A percentile compares a stretch with the other conserved stretches of the same genome.
phyloP scores from a whole-genome alignment of 257 asterid genomes.

The Capsicum rhomboideum region DNA sequence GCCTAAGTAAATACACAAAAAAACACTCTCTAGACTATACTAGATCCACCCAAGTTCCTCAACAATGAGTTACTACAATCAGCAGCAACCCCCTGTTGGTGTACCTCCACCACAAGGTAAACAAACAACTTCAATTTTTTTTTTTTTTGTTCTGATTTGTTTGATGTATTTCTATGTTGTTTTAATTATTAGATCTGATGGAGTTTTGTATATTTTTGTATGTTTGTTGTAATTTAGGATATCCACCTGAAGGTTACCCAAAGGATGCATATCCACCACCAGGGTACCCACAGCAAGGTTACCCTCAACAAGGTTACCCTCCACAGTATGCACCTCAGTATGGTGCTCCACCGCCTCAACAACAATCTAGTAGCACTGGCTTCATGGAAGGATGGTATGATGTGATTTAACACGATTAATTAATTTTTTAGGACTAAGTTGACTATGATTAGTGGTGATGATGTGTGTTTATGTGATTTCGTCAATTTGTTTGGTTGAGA shows the following conservation, averaged over 20 bases:
- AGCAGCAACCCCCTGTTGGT: slow-evolving; percentile 56
- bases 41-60: neutral
- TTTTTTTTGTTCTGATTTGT: neutral
- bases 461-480: neutral
- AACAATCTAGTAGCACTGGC: slow-evolving; percentile 31
- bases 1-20: neutral
- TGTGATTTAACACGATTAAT: too few species aligned
- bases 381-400: slow-evolving; percentile 60
- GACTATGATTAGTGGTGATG: too few species aligned
- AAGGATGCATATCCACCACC: slow-evolving; percentile 72
- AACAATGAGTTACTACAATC: slow-evolving; percentile 69
- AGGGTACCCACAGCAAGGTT: slow-evolving; percentile 61
- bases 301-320: slow-evolving; percentile 42
- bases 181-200: neutral
- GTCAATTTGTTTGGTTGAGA: neutral
- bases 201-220: neutral
- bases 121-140: neutral
- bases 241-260: slow-evolving; percentile 65
- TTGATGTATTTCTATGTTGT: neutral
- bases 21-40: too few species aligned
- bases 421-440: too few species aligned
- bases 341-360: slow-evolving; percentile 37
- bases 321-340: slow-evolving; percentile 51
- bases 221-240: slow-evolving; percentile 21
- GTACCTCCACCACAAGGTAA: slow-evolving; percentile 73